Evolutionary conservation across 257 asterid species (phyloP).

Genomic region (Forsythia suspensa): DNA sequence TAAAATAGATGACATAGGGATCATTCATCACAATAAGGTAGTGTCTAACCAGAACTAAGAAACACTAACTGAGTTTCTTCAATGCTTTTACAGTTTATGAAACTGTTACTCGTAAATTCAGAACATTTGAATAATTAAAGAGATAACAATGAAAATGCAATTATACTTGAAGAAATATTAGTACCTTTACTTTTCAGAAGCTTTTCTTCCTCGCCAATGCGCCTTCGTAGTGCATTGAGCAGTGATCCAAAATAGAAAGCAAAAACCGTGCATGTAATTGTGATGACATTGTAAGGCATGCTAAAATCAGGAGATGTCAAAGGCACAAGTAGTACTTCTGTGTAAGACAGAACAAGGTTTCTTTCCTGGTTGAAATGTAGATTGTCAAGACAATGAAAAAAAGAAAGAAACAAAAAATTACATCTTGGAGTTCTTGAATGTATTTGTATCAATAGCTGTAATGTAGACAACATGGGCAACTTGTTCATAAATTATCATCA

Average conservation of each 20-base stretch:
- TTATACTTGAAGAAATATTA: too few relatives aligned
- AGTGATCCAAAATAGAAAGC: slow-evolving; percentile 92
- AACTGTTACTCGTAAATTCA: too few relatives aligned
- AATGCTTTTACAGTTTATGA: too few relatives aligned
- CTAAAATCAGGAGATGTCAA: slow-evolving; percentile 99
- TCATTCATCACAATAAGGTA: too few relatives aligned
- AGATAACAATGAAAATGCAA: too few relatives aligned
- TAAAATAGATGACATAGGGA: too few relatives aligned
- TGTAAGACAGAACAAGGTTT: slow-evolving; percentile 57
- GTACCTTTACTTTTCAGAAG: slow-evolving; percentile 61
- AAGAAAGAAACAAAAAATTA: neutral
- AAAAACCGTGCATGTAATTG: slow-evolving; percentile 90
- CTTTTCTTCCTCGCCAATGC: slow-evolving; percentile 78
- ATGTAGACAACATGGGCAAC: slow-evolving; percentile 61
- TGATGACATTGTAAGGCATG: slow-evolving; percentile 98
- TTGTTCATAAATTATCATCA: slow-evolving; percentile 38
- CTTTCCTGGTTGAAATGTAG: slow-evolving; percentile 46
- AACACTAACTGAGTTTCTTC: too few relatives aligned
- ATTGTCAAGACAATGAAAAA: slow-evolving; percentile 21
- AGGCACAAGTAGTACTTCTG: slow-evolving; percentile 93
- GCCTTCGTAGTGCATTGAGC: slow-evolving; percentile 84
- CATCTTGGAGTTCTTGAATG: neutral
- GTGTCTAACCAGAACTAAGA: too few relatives aligned
- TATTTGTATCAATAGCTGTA: slow-evolving; percentile 54
- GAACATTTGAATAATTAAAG: too few relatives aligned